These are phyloP conservation scores for Neurospora sp. DNA, from an alignment of 2,329 filamentous ascomycete species.

Conservation along the genomic window DNA sequence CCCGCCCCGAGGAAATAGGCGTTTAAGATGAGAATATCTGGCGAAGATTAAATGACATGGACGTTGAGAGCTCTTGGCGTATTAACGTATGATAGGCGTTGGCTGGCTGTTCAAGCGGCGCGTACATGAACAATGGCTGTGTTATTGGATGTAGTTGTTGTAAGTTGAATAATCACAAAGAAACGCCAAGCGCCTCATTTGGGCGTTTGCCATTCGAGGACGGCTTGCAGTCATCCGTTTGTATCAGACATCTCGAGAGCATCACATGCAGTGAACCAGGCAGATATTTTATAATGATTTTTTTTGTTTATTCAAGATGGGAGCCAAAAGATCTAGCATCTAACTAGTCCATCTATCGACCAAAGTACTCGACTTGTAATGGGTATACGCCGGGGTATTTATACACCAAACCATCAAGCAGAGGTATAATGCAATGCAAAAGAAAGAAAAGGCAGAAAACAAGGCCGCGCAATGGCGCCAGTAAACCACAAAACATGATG, in stretches of 20 bases:
- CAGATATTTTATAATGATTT: not conserved
- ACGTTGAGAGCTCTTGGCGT: not conserved
- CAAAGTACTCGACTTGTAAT: not conserved
- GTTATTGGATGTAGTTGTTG: not conserved
- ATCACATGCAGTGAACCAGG: not conserved
- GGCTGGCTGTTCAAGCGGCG: not conserved
- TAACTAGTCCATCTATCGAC: not conserved
- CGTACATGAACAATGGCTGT: not conserved
- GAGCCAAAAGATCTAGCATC: not conserved
- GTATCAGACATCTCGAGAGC: not conserved
- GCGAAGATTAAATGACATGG: not conserved
- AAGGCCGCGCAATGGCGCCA: not conserved
- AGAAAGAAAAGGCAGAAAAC: not conserved
- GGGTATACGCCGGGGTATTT: not conserved
- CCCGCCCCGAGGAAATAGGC: not conserved
- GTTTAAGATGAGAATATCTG: not conserved
- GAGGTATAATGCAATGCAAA: not conserved
- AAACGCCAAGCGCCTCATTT: not conserved
- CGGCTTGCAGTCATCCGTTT: not conserved
- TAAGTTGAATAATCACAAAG: not conserved
- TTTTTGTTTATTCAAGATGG: not conserved
- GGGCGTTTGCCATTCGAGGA: not conserved
- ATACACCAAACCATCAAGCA: not conserved
- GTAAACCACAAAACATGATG: not conserved
- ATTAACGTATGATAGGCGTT: not conserved